These are phyloP conservation scores for Isabelozyma pseudorhagii DNA, from an alignment of 805 yeast species.

Conservation along the genomic window DNA sequence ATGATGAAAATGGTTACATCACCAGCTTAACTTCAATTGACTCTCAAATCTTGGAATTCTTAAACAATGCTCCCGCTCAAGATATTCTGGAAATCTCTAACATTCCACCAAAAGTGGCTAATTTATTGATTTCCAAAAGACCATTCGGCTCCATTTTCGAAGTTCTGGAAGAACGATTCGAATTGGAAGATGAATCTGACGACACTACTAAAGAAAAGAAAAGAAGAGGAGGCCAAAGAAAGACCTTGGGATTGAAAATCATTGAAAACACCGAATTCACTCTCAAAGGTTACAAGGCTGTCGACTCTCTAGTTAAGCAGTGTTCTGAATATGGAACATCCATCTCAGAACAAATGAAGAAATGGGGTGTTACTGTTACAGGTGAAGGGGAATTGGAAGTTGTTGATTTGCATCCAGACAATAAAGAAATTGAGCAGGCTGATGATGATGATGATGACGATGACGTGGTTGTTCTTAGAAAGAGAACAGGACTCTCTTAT, in stretches of 20 bases:
- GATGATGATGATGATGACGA: conserved; percentile 36
- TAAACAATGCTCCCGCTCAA: conserved; percentile 70
- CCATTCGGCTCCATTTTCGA: conserved; percentile 64
- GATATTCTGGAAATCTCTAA: conserved; percentile 81
- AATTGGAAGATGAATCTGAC: conserved; percentile 26
- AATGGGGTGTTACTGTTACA: conserved; percentile 85
- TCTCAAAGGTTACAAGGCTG: conserved; percentile 87
- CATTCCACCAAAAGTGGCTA: conserved; percentile 64
- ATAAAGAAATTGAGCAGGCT: conserved; percentile 11
- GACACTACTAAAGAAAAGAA: conserved; percentile 15
- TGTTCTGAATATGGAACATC: conserved; percentile 76
- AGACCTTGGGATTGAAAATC: conserved; percentile 67
- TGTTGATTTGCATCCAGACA: conserved; percentile 44
- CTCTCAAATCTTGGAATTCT: conserved; percentile 65
- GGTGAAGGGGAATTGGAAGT: conserved; percentile 69
- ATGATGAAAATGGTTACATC: conserved; percentile 27
- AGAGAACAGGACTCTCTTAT: conserved; percentile 32
- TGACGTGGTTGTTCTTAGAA: conserved; percentile 18
- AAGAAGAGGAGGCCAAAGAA: conserved; percentile 43
- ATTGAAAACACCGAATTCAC: conserved; percentile 68
- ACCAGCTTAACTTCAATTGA: conserved; percentile 52
- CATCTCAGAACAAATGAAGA: conserved; percentile 67
- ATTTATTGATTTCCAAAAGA: conserved; percentile 57
- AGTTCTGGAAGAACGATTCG: conserved; percentile 57
- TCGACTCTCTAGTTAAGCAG: conserved; percentile 81